Evolutionary conservation across 2,329 filamentous ascomycete species (phyloP).

Genomic region (Pyrenochaeta sp.): DNA sequence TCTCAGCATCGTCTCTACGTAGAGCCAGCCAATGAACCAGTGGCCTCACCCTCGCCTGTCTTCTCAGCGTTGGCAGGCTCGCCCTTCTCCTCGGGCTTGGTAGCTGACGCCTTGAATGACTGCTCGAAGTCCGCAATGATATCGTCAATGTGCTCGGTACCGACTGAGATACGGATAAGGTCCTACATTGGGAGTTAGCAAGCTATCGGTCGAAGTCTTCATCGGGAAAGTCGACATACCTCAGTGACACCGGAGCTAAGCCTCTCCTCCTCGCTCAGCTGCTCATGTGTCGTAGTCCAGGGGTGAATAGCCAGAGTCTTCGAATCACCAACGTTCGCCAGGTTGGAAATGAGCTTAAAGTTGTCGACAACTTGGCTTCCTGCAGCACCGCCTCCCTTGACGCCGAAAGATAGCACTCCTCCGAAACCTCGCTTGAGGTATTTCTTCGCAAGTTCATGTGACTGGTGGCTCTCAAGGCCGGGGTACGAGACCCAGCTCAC

Average conservation of each 20-base stretch:
- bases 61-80: constrained; percentile 43
- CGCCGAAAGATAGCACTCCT: constrained; percentile 90
- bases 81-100: constrained; percentile 52
- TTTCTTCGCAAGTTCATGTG: constrained; percentile 82
- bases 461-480: constrained; percentile 82
- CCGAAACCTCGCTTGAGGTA: constrained; percentile 87
- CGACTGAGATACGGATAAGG: constrained; percentile 92
- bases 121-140: constrained; percentile 96
- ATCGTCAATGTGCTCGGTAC: constrained; percentile 96
- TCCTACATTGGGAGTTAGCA: constrained; percentile 63
- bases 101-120: constrained; percentile 72
- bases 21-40: constrained; percentile 42
- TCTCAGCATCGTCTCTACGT: constrained; percentile 23
- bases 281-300: constrained; percentile 94
- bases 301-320: constrained; percentile 96
- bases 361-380: constrained; percentile 90
- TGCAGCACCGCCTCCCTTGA: constrained; percentile 85
- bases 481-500: constrained; percentile 96
- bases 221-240: constrained; percentile 50
- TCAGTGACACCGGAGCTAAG: constrained; percentile 81
- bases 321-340: constrained; percentile 94
- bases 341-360: constrained; percentile 93
- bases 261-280: constrained; percentile 85
- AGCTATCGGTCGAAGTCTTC: background rate
- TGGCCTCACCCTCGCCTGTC: constrained; percentile 34